Evolutionary conservation across 2,329 filamentous ascomycete genomes (phyloP).

Genomic region (Fusarium sterilihyphosum): DNA sequence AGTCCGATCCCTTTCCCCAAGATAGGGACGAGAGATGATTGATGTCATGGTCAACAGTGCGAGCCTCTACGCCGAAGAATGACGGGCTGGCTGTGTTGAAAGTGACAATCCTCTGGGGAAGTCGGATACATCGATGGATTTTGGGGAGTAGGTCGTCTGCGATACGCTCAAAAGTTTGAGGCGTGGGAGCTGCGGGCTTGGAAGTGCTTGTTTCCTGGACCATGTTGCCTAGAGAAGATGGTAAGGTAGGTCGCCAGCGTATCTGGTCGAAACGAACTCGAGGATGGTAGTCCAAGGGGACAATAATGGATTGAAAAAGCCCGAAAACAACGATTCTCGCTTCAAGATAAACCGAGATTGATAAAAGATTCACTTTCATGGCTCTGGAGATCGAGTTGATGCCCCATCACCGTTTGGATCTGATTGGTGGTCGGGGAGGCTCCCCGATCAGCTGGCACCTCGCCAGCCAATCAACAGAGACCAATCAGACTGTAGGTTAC

Average conservation of each 20-base stretch:
- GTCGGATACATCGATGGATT: background rate
- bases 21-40: background rate
- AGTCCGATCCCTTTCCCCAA: background rate
- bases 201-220: background rate
- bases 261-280: too few relatives aligned
- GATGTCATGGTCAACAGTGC: background rate
- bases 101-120: background rate
- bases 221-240: background rate
- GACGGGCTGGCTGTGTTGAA: background rate
- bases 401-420: too few relatives aligned
- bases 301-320: background rate
- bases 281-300: background rate
- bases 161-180: background rate
- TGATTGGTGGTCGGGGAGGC: background rate
- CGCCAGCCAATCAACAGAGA: background rate
- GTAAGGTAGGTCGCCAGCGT: too few relatives aligned
- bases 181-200: background rate
- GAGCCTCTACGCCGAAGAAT: background rate
- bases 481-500: accelerated
- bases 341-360: background rate
- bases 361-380: background rate
- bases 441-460: background rate
- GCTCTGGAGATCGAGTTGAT: background rate
- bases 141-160: background rate
- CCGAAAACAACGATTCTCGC: background rate